These are phyloP conservation scores for Phytophthora pseudosyringae DNA, from an alignment of 352 stramenopile species.

Conservation along the genomic window DNA sequence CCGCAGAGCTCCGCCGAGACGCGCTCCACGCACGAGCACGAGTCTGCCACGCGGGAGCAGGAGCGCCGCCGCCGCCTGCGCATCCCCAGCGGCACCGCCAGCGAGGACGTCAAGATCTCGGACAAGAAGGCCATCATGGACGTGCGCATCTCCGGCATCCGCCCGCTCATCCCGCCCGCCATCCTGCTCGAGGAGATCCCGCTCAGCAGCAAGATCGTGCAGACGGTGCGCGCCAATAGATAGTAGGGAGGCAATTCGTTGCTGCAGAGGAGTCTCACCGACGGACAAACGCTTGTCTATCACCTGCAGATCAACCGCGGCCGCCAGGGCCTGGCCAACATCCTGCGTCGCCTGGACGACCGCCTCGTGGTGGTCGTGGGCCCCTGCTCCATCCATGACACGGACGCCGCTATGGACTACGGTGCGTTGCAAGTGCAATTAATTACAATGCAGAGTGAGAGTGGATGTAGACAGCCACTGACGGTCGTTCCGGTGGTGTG, in stretches of 20 bases:
- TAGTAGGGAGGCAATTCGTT: neutral
- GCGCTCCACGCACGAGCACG: conserved; percentile 23
- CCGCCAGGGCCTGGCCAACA: conserved; percentile 74
- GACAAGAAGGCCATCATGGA: conserved; percentile 89
- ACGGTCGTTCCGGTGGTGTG: conserved; percentile 4
- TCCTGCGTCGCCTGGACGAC: conserved; percentile 85
- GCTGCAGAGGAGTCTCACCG: neutral
- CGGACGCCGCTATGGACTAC: conserved; percentile 88
- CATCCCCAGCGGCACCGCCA: conserved; percentile 68
- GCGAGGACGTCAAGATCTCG: conserved; percentile 84
- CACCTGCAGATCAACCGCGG: conserved; percentile 63
- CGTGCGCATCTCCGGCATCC: conserved; percentile 87
- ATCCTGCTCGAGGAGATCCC: conserved; percentile 88
- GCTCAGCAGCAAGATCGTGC: conserved; percentile 74
- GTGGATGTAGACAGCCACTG: neutral
- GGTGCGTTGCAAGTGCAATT: conserved; percentile 29
- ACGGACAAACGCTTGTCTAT: neutral
- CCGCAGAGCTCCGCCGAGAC: conserved; percentile 18
- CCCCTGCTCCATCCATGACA: conserved; percentile 91
- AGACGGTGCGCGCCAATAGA: conserved; percentile 46
- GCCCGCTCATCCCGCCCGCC: conserved; percentile 86
- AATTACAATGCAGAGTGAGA: neutral
- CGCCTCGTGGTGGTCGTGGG: conserved; percentile 86
- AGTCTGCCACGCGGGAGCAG: conserved; percentile 17
- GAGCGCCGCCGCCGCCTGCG: conserved; percentile 53